Percentiles rank a stretch among this genome's conserved stretches.
Conservation (phyloP, 2,329 filamentous ascomycete genomes). For the Diplocarpon rosae region DNA sequence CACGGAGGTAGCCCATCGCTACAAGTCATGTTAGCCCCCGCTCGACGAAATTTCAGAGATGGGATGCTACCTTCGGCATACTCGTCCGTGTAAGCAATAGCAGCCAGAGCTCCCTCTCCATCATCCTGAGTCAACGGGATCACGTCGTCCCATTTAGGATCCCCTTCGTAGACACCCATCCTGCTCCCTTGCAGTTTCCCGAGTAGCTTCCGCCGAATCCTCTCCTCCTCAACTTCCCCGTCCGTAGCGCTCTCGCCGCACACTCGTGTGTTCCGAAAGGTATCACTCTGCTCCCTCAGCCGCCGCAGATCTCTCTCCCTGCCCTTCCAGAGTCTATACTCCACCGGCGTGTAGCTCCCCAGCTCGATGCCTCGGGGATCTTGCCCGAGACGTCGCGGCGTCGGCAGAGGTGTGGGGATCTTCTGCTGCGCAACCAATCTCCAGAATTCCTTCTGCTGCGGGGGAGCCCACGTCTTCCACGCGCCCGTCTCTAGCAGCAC, state of each 20-base stretch:
- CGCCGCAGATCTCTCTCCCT: slow-evolving; percentile 13
- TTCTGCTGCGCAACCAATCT: slow-evolving; percentile 17
- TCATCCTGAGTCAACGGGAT: slow-evolving; percentile 75
- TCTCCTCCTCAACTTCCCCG: slow-evolving; percentile 20
- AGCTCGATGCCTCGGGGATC: slow-evolving; percentile 18
- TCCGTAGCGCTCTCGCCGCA: slow-evolving; percentile 1
- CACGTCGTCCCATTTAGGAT: slow-evolving; percentile 76
- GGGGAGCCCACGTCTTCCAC: slow-evolving; percentile 17
- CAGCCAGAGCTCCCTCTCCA: slow-evolving; percentile 73
- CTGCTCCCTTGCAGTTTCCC: slow-evolving; percentile 19
- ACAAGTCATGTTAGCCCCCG: slow-evolving; percentile 1
- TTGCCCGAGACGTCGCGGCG: slow-evolving; percentile 17
- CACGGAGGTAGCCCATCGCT: slow-evolving; percentile 87
- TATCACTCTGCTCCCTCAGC: slow-evolving; percentile 16
- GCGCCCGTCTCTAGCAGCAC: slow-evolving; percentile 18
- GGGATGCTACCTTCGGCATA: slow-evolving; percentile 80
- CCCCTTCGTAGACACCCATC: slow-evolving; percentile 29
- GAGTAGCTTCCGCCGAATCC: slow-evolving; percentile 20
- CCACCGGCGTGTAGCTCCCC: slow-evolving; percentile 16
- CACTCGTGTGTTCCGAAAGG: slow-evolving; percentile 12
- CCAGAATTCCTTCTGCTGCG: slow-evolving; percentile 24
- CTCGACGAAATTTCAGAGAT: background rate
- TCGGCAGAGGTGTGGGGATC: slow-evolving; percentile 20
- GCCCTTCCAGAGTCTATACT: slow-evolving; percentile 16
- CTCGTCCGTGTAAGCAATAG: slow-evolving; percentile 80